phyloP scores from a whole-genome alignment of 2,329 filamentous ascomycete species.

The Fusarium verrucosum region DNA sequence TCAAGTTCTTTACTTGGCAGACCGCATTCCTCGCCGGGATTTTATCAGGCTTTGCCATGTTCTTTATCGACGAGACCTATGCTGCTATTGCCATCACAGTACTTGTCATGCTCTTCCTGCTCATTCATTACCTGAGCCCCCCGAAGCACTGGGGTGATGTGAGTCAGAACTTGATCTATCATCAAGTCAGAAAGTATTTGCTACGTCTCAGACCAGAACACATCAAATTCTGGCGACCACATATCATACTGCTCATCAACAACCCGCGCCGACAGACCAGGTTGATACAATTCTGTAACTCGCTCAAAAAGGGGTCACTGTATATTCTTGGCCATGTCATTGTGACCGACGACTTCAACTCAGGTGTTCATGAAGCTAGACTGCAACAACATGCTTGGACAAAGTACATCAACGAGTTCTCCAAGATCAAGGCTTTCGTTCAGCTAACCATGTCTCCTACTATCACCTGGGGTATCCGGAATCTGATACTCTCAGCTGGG shows the following conservation, averaged over 20 bases:
- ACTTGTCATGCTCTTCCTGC: conserved; percentile 78
- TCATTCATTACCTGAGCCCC: conserved; percentile 86
- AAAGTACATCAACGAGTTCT: conserved; percentile 83
- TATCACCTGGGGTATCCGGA: conserved; percentile 85
- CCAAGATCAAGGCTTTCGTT: conserved; percentile 87
- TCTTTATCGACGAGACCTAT: conserved; percentile 86
- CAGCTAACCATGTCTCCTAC: conserved; percentile 85
- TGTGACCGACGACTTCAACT: conserved; percentile 82
- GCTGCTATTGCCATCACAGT: conserved; percentile 78
- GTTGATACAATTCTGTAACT: conserved; percentile 91
- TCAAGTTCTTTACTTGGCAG: conserved; percentile 89
- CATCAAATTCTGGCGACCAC: conserved; percentile 92
- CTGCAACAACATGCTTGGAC: conserved; percentile 85
- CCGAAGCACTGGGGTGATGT: conserved; percentile 93
- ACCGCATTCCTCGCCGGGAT: conserved; percentile 79
- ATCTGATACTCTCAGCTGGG: conserved; percentile 82
- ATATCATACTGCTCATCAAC: conserved; percentile 85
- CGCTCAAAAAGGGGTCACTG: conserved; percentile 84
- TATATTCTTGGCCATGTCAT: conserved; percentile 91
- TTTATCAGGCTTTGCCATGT: conserved; percentile 84
- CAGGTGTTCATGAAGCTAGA: conserved; percentile 81
- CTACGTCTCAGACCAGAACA: conserved; percentile 85
- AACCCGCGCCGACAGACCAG: conserved; percentile 83
- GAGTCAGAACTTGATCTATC: conserved; percentile 86
- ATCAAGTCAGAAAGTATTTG: conserved; percentile 87